Percentiles rank a stretch among this genome's conserved stretches.
Conservation (phyloP, 1,139 yeast species). For the Zygosaccharomyces pseudobailii region DNA sequence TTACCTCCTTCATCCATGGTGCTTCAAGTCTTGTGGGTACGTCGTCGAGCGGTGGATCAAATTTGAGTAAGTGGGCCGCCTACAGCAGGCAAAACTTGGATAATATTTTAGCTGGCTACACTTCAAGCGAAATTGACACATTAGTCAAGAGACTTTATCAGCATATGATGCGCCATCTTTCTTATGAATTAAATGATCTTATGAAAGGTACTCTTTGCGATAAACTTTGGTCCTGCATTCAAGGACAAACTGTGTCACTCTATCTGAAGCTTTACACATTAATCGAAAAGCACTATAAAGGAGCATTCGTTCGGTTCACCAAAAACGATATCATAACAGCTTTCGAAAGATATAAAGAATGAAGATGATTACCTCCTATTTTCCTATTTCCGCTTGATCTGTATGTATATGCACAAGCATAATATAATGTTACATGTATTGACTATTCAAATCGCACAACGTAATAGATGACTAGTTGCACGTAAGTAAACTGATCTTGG, state of each 20-base stretch:
- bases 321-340: slow-evolving; percentile 42
- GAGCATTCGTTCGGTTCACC: slow-evolving; percentile 38
- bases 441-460: background rate
- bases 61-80: slow-evolving; percentile 58
- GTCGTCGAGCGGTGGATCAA: slow-evolving; percentile 35
- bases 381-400: too few species aligned
- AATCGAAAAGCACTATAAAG: slow-evolving; percentile 43
- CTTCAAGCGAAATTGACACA: slow-evolving; percentile 52
- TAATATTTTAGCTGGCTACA: slow-evolving; percentile 52
- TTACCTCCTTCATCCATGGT: slow-evolving; percentile 61
- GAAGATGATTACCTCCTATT: background rate
- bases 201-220: slow-evolving; percentile 38
- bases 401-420: too few species aligned
- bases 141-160: slow-evolving; percentile 54
- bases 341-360: slow-evolving; percentile 35
- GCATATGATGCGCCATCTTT: slow-evolving; percentile 57
- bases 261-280: slow-evolving; percentile 40
- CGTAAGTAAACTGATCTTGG: background rate
- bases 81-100: slow-evolving; percentile 57
- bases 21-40: slow-evolving; percentile 51
- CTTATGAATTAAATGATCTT: slow-evolving; percentile 36
- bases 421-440: background rate
- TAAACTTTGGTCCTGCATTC: slow-evolving; percentile 50
- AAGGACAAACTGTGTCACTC: slow-evolving; percentile 45
- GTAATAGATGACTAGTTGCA: background rate